These are phyloP conservation scores for Physaria fendleri DNA, from an alignment of 345 rosid species.

Conservation along the genomic window DNA sequence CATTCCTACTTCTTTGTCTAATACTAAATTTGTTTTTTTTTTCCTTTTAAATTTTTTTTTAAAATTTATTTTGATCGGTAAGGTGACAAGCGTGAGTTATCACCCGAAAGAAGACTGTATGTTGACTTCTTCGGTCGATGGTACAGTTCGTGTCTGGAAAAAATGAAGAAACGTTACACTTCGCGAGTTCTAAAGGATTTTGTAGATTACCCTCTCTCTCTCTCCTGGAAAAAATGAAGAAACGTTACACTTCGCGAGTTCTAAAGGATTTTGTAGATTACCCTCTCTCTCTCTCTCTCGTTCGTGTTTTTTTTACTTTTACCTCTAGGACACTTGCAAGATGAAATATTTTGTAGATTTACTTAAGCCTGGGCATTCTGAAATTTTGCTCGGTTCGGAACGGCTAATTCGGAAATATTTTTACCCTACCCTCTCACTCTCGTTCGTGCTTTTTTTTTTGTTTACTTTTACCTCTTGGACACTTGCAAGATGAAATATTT, in stretches of 20 bases:
- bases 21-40: background rate
- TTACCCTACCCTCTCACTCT: too few relatives aligned
- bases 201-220: background rate
- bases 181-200: background rate
- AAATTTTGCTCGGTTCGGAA: too few relatives aligned
- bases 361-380: too few relatives aligned
- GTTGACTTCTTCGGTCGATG: conserved; percentile 86
- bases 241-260: background rate
- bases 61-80: conserved; percentile 41
- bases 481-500: background rate
- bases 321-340: background rate
- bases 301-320: background rate
- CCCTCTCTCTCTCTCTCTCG: background rate
- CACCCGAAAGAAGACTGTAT: conserved; percentile 78
- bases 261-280: background rate
- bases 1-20: too few relatives aligned
- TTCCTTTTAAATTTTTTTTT: background rate
- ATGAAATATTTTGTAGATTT: background rate
- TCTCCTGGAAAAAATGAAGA: conserved; percentile 49
- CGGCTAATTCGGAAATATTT: too few relatives aligned
- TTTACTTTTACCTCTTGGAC: background rate
- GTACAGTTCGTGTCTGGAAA: conserved; percentile 84
- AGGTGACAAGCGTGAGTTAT: conserved; percentile 95
- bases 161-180: conserved; percentile 30
- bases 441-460: too few relatives aligned